phyloP scores from a whole-genome alignment of 257 asterid genomes.

The Jacaranda mimosifolia region DNA sequence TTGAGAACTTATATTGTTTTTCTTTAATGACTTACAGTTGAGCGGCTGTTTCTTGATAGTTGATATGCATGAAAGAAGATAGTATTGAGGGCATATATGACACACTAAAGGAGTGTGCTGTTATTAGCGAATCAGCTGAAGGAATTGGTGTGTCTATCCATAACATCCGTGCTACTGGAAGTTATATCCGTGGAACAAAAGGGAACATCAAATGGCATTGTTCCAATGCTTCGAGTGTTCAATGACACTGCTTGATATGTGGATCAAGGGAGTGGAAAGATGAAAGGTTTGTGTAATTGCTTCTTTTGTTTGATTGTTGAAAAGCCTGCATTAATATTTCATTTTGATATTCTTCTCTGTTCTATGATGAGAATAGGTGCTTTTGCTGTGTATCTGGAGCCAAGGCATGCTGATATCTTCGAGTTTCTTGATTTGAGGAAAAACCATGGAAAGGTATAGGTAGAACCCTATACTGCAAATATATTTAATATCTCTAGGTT shows the following conservation, averaged over 20 bases:
- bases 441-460: slow-evolving; percentile 93
- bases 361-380: slow-evolving; percentile 65
- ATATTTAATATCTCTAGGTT: not conserved
- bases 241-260: slow-evolving; percentile 97
- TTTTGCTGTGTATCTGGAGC: slow-evolving; percentile 97
- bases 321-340: not conserved
- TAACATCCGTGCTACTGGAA: slow-evolving; percentile 95
- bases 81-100: slow-evolving; percentile 97
- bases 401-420: slow-evolving; percentile 93
- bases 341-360: slow-evolving; percentile 25
- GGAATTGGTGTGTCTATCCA: slow-evolving; percentile 95
- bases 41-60: slow-evolving; percentile 95
- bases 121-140: slow-evolving; percentile 97
- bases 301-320: not conserved
- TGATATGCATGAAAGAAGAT: slow-evolving; percentile 94
- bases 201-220: slow-evolving; percentile 95
- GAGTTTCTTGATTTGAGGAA: slow-evolving; percentile 93
- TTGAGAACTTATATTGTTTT: slow-evolving; percentile 6
- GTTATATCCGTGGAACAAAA: slow-evolving; percentile 96
- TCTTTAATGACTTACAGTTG: slow-evolving; percentile 54
- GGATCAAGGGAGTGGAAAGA: slow-evolving; percentile 98
- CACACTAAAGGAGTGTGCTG: slow-evolving; percentile 97
- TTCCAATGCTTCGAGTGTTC: slow-evolving; percentile 95
- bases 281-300: slow-evolving; percentile 67
- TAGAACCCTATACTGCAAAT: slow-evolving; percentile 14